A percentile compares a stretch with the other conserved stretches of the same genome.
Conservation (phyloP, 768 basidiomycete genomes). For the Glaciozyma antarctica region DNA sequence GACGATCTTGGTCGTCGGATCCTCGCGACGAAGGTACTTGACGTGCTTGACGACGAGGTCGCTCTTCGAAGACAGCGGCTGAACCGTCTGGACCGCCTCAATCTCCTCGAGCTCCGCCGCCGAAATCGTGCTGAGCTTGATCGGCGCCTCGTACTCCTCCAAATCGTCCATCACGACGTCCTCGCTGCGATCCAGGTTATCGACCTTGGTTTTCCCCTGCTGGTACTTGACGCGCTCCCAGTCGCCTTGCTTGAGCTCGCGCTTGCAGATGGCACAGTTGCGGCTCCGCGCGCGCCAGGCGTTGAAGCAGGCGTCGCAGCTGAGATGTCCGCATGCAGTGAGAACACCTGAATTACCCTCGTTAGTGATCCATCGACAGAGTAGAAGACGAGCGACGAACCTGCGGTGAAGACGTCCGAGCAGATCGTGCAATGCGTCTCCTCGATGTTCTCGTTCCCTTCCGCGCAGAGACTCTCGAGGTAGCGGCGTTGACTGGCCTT, state of each 20-base stretch:
- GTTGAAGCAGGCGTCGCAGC: constrained; percentile 26
- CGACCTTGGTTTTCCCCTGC: background rate
- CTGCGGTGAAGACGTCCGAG: background rate
- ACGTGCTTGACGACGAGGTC: constrained; percentile 17
- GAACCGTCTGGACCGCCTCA: constrained; percentile 5
- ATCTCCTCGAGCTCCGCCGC: background rate
- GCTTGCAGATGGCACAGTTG: constrained; percentile 32
- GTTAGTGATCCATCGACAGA: background rate
- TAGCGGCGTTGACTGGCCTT: constrained; percentile 22
- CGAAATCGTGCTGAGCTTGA: constrained; percentile 7
- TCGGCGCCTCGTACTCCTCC: background rate
- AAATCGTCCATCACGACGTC: background rate
- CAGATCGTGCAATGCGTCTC: constrained; percentile 30
- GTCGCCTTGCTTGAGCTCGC: background rate
- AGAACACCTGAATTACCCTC: constrained; percentile 18
- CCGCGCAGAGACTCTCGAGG: constrained; percentile 21
- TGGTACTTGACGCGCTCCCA: constrained; percentile 16
- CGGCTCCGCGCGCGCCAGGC: constrained; percentile 13
- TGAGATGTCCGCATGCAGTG: constrained; percentile 31
- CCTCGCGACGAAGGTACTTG: constrained; percentile 3
- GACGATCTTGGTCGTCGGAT: constrained; percentile 31
- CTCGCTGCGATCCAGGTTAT: background rate
- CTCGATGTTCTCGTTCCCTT: constrained; percentile 8
- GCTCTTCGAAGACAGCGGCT: background rate
- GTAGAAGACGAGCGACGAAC: background rate